These are phyloP conservation scores for Lichtheimia hyalospora DNA, from an alignment of 371 early-diverging fungal genomes.

Conservation along the genomic window DNA sequence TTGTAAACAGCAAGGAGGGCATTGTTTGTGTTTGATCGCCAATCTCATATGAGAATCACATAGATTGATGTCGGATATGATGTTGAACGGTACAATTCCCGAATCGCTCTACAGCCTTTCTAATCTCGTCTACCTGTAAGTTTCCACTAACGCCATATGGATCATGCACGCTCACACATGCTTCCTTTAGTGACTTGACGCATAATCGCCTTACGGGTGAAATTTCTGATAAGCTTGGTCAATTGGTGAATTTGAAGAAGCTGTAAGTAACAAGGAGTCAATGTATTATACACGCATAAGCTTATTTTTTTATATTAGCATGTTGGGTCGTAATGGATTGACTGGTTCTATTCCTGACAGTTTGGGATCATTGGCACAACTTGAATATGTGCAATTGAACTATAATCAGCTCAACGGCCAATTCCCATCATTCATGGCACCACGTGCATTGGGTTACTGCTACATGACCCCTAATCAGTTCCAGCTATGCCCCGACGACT, in stretches of 20 bases:
- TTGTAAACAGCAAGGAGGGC: background rate
- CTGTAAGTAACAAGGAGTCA: slow-evolving; percentile 26
- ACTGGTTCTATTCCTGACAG: slow-evolving; percentile 43
- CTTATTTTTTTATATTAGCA: slow-evolving; percentile 15
- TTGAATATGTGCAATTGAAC: slow-evolving; percentile 48
- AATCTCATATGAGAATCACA: background rate
- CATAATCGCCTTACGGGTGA: slow-evolving; percentile 52
- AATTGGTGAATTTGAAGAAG: slow-evolving; percentile 34
- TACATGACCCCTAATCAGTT: slow-evolving; percentile 56
- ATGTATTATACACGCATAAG: too few relatives aligned
- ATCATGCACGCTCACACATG: background rate
- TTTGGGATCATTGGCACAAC: slow-evolving; percentile 33
- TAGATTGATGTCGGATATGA: slow-evolving; percentile 32
- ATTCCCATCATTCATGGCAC: slow-evolving; percentile 48
- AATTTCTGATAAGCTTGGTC: slow-evolving; percentile 48
- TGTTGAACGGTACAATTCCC: slow-evolving; percentile 43
- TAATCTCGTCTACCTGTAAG: slow-evolving; percentile 32
- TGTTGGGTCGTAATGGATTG: slow-evolving; percentile 48
- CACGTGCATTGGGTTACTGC: slow-evolving; percentile 45
- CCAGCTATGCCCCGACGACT: slow-evolving; percentile 48
- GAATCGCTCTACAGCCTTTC: slow-evolving; percentile 29
- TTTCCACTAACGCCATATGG: background rate
- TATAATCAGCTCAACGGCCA: slow-evolving; percentile 50
- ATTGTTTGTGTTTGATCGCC: too few relatives aligned
- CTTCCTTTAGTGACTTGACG: slow-evolving; percentile 39